These are phyloP conservation scores for Breynia disticha DNA, from an alignment of 441 rosid genomes.

Conservation along the genomic window DNA sequence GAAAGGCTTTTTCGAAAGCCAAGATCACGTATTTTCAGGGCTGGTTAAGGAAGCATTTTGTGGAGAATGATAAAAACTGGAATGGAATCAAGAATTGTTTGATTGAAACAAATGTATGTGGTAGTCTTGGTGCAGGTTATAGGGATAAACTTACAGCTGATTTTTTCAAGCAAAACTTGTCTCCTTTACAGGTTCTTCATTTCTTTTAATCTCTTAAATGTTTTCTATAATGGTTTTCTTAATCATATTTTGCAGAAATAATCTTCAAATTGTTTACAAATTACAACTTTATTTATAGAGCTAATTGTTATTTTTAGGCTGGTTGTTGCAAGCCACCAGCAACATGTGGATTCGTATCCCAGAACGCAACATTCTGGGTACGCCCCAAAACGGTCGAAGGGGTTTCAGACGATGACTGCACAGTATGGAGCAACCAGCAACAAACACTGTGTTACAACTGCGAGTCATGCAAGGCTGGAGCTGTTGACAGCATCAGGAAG, in stretches of 20 bases:
- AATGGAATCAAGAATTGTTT: constrained; percentile 31
- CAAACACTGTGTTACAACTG: constrained; percentile 37
- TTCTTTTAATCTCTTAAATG: not conserved
- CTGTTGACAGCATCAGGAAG: constrained; percentile 29
- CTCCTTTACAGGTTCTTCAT: not conserved
- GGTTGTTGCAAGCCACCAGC: constrained; percentile 69
- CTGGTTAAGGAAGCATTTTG: constrained; percentile 40
- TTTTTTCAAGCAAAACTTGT: constrained; percentile 2
- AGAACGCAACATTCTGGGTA: constrained; percentile 38
- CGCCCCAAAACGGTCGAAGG: constrained; percentile 5
- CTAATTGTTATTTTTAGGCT: constrained; percentile 18
- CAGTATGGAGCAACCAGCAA: constrained; percentile 44
- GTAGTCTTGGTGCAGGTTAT: not conserved
- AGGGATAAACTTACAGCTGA: not conserved
- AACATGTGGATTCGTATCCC: constrained; percentile 33
- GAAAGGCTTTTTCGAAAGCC: constrained; percentile 23
- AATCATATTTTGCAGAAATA: no score
- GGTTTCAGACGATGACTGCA: constrained; percentile 27
- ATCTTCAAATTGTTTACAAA: no score
- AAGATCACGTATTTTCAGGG: constrained; percentile 23
- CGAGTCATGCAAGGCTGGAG: constrained; percentile 45
- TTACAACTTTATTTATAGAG: no score
- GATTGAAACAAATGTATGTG: constrained; percentile 32
- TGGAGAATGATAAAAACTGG: constrained; percentile 33
- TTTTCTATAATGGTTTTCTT: no score